Evolutionary conservation across 2,329 filamentous ascomycete genomes (phyloP), one percentile per base, ranked within the genome.

Genomic region (Nothophaeocryptopus gaeumannii): DNA sequence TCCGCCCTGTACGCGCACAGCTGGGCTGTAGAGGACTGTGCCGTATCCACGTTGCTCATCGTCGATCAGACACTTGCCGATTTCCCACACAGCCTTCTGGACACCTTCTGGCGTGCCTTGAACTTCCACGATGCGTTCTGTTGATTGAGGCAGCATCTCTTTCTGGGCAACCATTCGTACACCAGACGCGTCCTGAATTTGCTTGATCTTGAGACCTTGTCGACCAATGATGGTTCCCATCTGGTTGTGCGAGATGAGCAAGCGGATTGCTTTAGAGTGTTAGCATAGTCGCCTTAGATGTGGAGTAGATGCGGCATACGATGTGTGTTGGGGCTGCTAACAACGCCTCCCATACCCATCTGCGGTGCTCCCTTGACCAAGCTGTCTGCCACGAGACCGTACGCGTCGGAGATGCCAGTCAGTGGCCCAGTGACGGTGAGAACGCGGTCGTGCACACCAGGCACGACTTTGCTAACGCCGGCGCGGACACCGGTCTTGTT

Each of bases 121-220:
- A 39, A 99, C 86, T 70, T 99, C 93, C 58, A 99, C 93, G 63
- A 99, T 91, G 58, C 93, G 87, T 77, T 99, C 93, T 31, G 93
- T 99, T 5, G 93, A 99, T 72, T 99, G 93, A 32, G 93, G 93
- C 7, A 99, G 84, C 93, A 99, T 99, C 67, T 99, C 93, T 76
- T 99, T 99, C 73, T 99, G 93, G 35, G 93, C 93, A 41, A 99
- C 91, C 93, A 99, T 99, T 68, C 93, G 91, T 51, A 97, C 93
- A 58, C 91, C 91, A 5, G 93, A 97, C 29, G 84, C 85, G 70
- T 99, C 93, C 71, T 99, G 93, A 62, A 99, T 99, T 70, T 96
- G 89, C 81, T 99, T 99, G 79, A 99, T 99, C 79, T 97, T 99
- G 61, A 96, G 80, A 52, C 93, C 93, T 71, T 95, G 88, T 59